phyloP scores from a whole-genome alignment of 176 grass and related monocot genomes.

The Aegilops tauschii region DNA sequence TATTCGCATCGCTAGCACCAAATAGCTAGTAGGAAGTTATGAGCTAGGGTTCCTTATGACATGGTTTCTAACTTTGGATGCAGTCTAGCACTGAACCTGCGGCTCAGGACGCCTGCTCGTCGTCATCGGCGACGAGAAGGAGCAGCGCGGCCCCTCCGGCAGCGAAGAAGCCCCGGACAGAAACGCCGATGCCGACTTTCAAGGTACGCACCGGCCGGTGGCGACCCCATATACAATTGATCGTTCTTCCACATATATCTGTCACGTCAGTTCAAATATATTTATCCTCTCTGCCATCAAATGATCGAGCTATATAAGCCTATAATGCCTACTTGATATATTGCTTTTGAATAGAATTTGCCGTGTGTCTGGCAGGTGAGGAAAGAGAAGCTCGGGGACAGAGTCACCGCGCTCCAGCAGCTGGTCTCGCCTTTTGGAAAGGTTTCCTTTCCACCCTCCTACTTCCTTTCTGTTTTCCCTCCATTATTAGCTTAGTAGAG shows the following conservation, averaged over 20 bases:
- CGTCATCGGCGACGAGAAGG: constrained; percentile 33
- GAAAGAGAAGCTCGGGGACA: constrained; percentile 98
- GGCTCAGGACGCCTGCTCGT: constrained; percentile 50
- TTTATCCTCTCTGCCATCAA: neutral
- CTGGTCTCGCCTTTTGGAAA: constrained; percentile 99
- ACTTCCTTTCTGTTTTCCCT: neutral
- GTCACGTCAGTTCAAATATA: too few relatives aligned
- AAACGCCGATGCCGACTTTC: constrained; percentile 73
- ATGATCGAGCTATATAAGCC: neutral
- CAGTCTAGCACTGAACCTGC: constrained; percentile 24
- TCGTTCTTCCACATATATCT: too few relatives aligned
- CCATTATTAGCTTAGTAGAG: neutral
- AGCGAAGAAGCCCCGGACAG: constrained; percentile 59
- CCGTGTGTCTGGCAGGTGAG: constrained; percentile 51
- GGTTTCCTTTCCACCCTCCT: constrained; percentile 39
- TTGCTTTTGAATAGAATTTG: constrained; percentile 8
- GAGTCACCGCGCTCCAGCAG: constrained; percentile 98
- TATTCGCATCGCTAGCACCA: neutral
- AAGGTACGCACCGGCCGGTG: constrained; percentile 43
- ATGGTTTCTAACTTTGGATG: neutral
- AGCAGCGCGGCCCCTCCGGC: neutral
- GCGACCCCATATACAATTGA: neutral
- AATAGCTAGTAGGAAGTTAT: too few relatives aligned
- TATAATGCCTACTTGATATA: neutral
- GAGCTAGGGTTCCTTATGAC: constrained; percentile 19